Evolutionary conservation across 208 protist genomes (phyloP), one percentile per base, ranked within the genome.

Genomic region (Leishmania lainsoni): DNA sequence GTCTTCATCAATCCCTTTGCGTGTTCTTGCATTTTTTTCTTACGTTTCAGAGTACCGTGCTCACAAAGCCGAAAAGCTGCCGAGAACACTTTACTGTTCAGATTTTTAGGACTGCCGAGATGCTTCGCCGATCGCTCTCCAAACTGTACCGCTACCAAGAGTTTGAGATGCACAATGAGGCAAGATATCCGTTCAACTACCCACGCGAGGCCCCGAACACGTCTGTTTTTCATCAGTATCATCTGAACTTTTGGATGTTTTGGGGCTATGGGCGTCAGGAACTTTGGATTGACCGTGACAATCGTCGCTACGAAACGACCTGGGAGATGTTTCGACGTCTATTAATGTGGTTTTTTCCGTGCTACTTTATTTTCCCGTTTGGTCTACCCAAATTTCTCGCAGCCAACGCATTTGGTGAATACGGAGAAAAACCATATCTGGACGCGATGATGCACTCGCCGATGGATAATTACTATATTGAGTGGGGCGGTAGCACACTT

Each of bases 241-340:
- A 96, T 42, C 81, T 96, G 65, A 97, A 94, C 79, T 95, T 97
- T 76, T 97, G 94, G 92, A 95, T 96, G 94, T 92, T 93, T 72
- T 97, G 92, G 90, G 94, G 94, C 45, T 97, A 86, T 83, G 92
- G 92, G 35, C 89, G 94, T 10, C 92, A 97, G 75, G 94, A 97
- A 76, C 80, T 97, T 42, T 97, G 94, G 92, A 89, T 97, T 72
- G 94, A 97, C 84, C 78, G 89, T 49, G 91, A 96, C 75, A 93
- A 83, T 20, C 88, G 94, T 78, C 92, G 92, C 29, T 97, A 97
- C 80, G 90, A 97, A 84, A 97, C 94, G 48, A 94, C 92, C 0
- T 97, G 94, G 92, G 90, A 97, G 76, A 95, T 95, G 91, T 71
- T 96, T 58, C 90, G 94, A 10, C 86, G 92, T 35, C 80, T 96